Evolutionary conservation across 2,329 filamentous ascomycete species (phyloP), one percentile per base, ranked within the genome.

Genomic region (Aspergillus sp.): DNA sequence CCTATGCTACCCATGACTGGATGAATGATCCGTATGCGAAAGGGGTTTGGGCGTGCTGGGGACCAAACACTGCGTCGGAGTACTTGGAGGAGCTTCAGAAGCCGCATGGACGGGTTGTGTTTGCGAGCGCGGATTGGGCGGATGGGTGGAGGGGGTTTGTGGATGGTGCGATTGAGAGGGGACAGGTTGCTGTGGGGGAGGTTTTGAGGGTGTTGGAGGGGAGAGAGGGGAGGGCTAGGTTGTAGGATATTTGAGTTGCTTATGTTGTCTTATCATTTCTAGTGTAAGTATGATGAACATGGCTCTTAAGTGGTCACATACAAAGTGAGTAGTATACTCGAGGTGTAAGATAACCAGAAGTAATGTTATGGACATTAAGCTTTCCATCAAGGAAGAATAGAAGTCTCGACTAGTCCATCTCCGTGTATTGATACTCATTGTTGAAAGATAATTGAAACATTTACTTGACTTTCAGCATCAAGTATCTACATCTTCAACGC

Each of bases 41-140:
- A 25, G 70, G 74, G 1, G 64, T 54, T 8, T 74, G 71, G 71
- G 65, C 61, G 44, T 71, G 59, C 48, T 65, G 59, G 58, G 59
- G 61, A 3, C 63, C 63, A 1, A 58, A 54, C 5, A 27, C 54
- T 36, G 54, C 44, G 0, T 54, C 57, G 0, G 41, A 19, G 1
- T 71, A 71, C 57, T 53, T 71, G 6, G 51, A 65, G 6, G 67
- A 62, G n/a, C 58, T 76, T 6, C 68, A 70, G 41, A 58, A 68
- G 41, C 62, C 62, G 1, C 68, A 72, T 55, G 70, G 70, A 2
- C 68, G 60, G 7, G 58, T 75, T 6, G n/a, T 68, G 13, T 70
- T 76, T 58, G 74, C 73, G 3, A 72, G 64, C 53, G 68, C 70
- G 7, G 74, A 76, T 57, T 76, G 73, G 72, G 71, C 74, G 3